These are phyloP conservation scores for Daldinia eschscholtzii DNA, from an alignment of 2,329 filamentous ascomycete species.

Conservation along the genomic window DNA sequence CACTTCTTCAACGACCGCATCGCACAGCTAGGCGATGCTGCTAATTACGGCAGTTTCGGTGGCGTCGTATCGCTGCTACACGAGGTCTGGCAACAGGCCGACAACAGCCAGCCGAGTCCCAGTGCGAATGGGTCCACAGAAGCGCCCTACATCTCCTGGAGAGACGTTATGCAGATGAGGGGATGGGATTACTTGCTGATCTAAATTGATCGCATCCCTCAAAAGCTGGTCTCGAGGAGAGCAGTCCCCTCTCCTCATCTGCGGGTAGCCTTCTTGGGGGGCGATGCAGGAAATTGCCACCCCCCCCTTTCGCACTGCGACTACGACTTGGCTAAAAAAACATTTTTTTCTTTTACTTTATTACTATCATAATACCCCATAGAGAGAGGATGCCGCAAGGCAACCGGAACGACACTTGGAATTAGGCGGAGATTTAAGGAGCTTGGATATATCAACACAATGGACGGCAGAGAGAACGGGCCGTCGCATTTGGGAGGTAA, in stretches of 20 bases:
- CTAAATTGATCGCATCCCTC: slow-evolving; percentile 59
- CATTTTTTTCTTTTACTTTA: slow-evolving; percentile 44
- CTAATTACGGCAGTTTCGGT: slow-evolving; percentile 86
- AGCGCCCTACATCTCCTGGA: slow-evolving; percentile 86
- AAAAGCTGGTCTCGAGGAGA: slow-evolving; percentile 57
- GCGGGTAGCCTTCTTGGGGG: slow-evolving; percentile 49
- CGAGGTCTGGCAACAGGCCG: slow-evolving; percentile 88
- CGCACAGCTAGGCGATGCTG: slow-evolving; percentile 79
- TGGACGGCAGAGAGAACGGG: slow-evolving; percentile 41
- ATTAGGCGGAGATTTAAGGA: slow-evolving; percentile 35
- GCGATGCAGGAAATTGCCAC: slow-evolving; percentile 57
- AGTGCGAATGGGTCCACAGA: slow-evolving; percentile 55
- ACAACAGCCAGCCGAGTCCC: slow-evolving; percentile 59
- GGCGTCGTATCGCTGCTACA: slow-evolving; percentile 81
- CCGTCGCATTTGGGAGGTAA: slow-evolving; percentile 44
- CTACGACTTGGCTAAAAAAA: slow-evolving; percentile 41
- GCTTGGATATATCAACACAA: slow-evolving; percentile 48
- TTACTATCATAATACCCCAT: slow-evolving; percentile 46
- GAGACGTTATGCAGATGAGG: slow-evolving; percentile 92
- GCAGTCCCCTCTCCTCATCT: slow-evolving; percentile 37
- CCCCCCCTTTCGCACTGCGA: slow-evolving; percentile 50
- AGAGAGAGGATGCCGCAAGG: slow-evolving; percentile 54
- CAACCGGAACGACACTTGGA: slow-evolving; percentile 53
- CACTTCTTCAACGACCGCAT: slow-evolving; percentile 81
- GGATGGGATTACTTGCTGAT: slow-evolving; percentile 94